Evolutionary conservation across 768 basidiomycete genomes (phyloP), one percentile per base, ranked within the genome.

Genomic region (Mycena polygramma): DNA sequence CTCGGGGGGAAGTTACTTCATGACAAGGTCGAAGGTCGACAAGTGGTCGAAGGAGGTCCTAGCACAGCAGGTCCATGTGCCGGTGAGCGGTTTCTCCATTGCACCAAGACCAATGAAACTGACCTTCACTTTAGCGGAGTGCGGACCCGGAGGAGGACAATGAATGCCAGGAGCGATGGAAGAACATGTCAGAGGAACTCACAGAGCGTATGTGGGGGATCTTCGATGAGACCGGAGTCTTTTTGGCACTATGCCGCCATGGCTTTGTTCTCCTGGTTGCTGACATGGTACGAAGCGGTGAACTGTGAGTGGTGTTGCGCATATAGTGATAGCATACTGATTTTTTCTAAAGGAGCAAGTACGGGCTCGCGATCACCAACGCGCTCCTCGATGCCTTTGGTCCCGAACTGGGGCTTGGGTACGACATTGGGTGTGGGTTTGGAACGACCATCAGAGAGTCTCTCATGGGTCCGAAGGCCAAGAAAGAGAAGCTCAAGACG

Each of bases 241-340:
- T 78, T 49, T 36, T 78, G 4, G 57, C 71, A 6, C 61, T 73
- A 0, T 79, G 78, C 59, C 70, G 72, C 1, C 78, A 79, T 68
- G 74, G 76, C 0, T 74, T 77, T n/a, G 66, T 70, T 0, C 65
- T 77, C 0, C 26, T 72, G 0, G 68, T 73, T 0, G 70, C 60
- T 4, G 76, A 79, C 46, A 79, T 79, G 75, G 68, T 78, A 1
- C 68, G 67, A 26, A 78, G 77, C 26, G 75, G 77, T 0, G 60
- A 62, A 17, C 36, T 62, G 60, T 62, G 22, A 49, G 60, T 62
- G n/a, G 9, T 15, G 20, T n/a, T 41, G 45, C 7, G 15, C 14
- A 43, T 35, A 2, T 45, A 10, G 37, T 22, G 20, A 9, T n/a
- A 11, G 30, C 9, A 10, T 53, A 30, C 14, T 15, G 19, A 13